A percentile compares a stretch with the other conserved stretches of the same genome.
phyloP scores from a whole-genome alignment of 1,139 yeast genomes.

The Zygosaccharomyces sapae region DNA sequence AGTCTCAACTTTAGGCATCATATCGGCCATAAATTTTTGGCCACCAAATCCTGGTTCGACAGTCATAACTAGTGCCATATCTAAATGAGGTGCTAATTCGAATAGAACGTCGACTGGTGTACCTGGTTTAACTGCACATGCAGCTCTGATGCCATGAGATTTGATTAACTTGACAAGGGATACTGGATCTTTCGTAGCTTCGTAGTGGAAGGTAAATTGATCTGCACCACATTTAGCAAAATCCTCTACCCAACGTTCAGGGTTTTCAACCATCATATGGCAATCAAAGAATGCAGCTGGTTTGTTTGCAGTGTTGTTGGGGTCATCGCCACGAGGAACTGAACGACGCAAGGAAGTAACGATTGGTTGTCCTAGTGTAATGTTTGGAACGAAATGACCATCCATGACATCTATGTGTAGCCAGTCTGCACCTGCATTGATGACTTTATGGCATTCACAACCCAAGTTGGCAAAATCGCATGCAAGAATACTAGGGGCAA shows the following conservation, averaged over 20 bases:
- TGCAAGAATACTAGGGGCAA: conserved; percentile 95
- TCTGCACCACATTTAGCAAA: conserved; percentile 95
- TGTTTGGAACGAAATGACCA: conserved; percentile 96
- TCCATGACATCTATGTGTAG: conserved; percentile 98
- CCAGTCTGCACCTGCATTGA: conserved; percentile 85
- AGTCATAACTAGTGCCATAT: conserved; percentile 95
- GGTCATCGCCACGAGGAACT: conserved; percentile 54
- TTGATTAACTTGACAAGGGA: conserved; percentile 73
- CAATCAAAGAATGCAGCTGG: conserved; percentile 81
- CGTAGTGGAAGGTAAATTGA: conserved; percentile 94
- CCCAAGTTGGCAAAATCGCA: conserved; percentile 89
- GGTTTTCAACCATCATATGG: conserved; percentile 97
- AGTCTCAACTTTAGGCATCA: conserved; percentile 91
- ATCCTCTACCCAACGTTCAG: conserved; percentile 91
- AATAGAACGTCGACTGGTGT: conserved; percentile 83
- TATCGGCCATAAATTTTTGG: conserved; percentile 90
- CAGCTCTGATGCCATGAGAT: conserved; percentile 82
- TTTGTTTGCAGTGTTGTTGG: conserved; percentile 30
- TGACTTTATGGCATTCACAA: conserved; percentile 76
- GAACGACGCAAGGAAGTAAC: conserved; percentile 73
- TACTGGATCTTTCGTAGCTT: conserved; percentile 79
- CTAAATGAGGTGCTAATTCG: conserved; percentile 72
- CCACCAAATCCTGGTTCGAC: conserved; percentile 99
- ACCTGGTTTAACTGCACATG: conserved; percentile 91
- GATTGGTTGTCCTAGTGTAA: conserved; percentile 89